A percentile compares a stretch with the other conserved stretches of the same genome.
These are phyloP conservation scores for Sequoia sempervirens DNA, from an alignment of 75 land plant species.

Conservation along the genomic window DNA sequence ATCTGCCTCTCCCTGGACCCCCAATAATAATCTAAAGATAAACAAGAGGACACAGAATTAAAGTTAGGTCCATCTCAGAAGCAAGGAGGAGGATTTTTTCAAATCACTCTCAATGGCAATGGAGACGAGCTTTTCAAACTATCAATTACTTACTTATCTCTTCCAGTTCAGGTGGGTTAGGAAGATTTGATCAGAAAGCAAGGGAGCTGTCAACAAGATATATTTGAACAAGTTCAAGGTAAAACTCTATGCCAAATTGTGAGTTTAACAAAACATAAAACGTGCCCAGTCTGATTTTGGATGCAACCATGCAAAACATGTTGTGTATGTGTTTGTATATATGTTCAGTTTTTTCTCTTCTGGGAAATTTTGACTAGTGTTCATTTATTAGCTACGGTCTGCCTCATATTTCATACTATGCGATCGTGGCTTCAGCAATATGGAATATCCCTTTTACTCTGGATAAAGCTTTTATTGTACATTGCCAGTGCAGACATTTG, in stretches of 20 bases:
- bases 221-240: not conserved
- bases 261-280: too few relatives aligned
- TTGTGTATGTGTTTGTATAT: not conserved
- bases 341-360: not conserved
- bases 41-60: too few relatives aligned
- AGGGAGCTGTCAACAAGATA: not conserved
- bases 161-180: not conserved
- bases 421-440: not conserved
- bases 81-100: not conserved
- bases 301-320: not conserved
- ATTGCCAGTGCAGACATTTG: not conserved
- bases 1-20: too few relatives aligned
- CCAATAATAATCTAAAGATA: too few relatives aligned
- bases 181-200: not conserved
- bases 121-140: not conserved
- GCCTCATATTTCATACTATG: not conserved
- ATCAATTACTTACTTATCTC: not conserved
- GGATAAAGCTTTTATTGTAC: not conserved
- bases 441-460: not conserved
- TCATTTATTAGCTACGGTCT: not conserved
- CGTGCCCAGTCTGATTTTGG: not conserved
- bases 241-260: not conserved
- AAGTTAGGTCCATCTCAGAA: not conserved
- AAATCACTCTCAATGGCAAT: not conserved
- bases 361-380: not conserved